Conservation (phyloP, 1,284 basidiomycete genomes). For the Marasmius oreades region DNA sequence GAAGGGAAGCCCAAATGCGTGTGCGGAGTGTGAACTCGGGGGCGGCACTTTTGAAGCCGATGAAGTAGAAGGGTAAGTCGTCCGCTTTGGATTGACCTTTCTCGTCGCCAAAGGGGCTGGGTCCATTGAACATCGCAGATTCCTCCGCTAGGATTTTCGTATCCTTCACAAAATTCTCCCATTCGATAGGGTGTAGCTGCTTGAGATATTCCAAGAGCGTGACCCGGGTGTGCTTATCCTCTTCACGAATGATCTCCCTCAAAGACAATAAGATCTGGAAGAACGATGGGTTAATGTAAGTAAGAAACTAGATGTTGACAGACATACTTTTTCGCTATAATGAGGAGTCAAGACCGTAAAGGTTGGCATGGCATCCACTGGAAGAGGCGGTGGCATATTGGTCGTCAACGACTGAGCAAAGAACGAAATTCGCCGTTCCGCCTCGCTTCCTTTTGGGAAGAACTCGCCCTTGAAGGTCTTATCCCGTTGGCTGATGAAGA, state of each 20-base stretch:
- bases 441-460: constrained; percentile 90
- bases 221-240: constrained; percentile 93
- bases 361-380: constrained; percentile 95
- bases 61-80: constrained; percentile 97
- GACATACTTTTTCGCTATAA: constrained; percentile 90
- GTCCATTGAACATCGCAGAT: constrained; percentile 81
- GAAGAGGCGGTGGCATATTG: constrained; percentile 83
- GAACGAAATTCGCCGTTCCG: constrained; percentile 94
- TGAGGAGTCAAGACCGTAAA: constrained; percentile 96
- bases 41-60: constrained; percentile 98
- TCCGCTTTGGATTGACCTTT: constrained; percentile 85
- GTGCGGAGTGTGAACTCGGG: constrained; percentile 98
- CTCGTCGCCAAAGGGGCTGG: constrained; percentile 85
- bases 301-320: constrained; percentile 4
- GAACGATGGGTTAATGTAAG: constrained; percentile 9
- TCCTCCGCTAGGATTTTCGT: constrained; percentile 99
- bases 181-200: constrained; percentile 96
- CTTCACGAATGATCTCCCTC: constrained; percentile 94
- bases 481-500: constrained; percentile 91
- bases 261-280: constrained; percentile 82
- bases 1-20: constrained; percentile 97
- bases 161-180: constrained; percentile 99
- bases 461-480: constrained; percentile 85
- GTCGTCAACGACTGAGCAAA: constrained; percentile 94
- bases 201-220: constrained; percentile 96